Evolutionary conservation across 2,329 filamentous ascomycete species (phyloP).

Genomic region (Endocalyx cinctus): DNA sequence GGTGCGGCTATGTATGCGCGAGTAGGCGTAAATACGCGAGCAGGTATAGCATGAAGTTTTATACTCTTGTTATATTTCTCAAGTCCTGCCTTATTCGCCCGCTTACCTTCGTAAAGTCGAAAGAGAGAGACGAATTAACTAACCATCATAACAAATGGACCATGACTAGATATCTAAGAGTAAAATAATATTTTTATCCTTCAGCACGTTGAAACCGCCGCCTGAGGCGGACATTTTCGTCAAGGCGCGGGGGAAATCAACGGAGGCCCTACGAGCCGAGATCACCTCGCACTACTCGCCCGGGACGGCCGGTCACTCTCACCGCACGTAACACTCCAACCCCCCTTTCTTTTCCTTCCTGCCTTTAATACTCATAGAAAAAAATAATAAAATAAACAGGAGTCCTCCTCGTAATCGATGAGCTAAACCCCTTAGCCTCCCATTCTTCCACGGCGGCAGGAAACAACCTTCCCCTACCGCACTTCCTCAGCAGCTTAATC

Average conservation of each 20-base stretch:
- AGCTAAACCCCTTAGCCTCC: slow-evolving; percentile 62
- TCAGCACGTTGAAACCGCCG: slow-evolving; percentile 65
- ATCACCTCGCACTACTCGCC: slow-evolving; percentile 50
- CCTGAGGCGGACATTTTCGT: slow-evolving; percentile 64
- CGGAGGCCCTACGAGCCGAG: slow-evolving; percentile 54
- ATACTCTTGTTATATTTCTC: no score
- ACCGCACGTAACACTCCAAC: slow-evolving; percentile 34
- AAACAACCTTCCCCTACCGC: no score
- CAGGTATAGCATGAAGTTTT: no score
- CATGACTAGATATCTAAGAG: slow-evolving; percentile 52
- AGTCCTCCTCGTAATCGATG: slow-evolving; percentile 74
- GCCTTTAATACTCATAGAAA: slow-evolving; percentile 9
- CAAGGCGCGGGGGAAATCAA: slow-evolving; percentile 54
- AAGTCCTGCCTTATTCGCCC: no score
- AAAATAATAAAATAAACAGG: slow-evolving; percentile 39
- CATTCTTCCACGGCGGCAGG: slow-evolving; percentile 48
- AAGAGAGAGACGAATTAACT: background rate
- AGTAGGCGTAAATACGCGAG: no score
- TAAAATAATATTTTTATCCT: slow-evolving; percentile 72
- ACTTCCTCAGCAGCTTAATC: slow-evolving; percentile 65
- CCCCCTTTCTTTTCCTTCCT: slow-evolving; percentile 5
- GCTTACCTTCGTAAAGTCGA: background rate
- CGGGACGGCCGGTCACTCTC: slow-evolving; percentile 29
- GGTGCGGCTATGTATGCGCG: no score
- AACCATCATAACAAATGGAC: background rate